phyloP scores from a whole-genome alignment of 176 grass and related monocot genomes.

The Oryza meridionalis region DNA sequence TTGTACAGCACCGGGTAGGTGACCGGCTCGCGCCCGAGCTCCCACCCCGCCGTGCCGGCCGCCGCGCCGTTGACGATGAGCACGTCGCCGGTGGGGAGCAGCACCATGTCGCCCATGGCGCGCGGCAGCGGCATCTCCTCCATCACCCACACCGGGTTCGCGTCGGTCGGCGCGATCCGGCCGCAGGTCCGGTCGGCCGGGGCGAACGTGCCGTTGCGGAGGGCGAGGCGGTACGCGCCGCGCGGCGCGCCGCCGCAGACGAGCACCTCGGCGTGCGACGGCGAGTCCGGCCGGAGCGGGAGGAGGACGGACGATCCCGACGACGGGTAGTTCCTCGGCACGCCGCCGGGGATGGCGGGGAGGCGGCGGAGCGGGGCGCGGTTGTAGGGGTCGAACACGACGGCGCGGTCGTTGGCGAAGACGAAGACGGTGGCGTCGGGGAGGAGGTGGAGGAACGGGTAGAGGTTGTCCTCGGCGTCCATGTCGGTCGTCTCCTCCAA shows the following conservation, averaged over 20 bases:
- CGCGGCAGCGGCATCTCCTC: slow-evolving; percentile 73
- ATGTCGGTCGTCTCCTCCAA: slow-evolving; percentile 71
- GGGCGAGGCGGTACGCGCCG: slow-evolving; percentile 57
- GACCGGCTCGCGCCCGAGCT: slow-evolving; percentile 66
- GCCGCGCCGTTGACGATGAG: slow-evolving; percentile 74
- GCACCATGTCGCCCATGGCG: slow-evolving; percentile 86
- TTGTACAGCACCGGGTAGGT: slow-evolving; percentile 61
- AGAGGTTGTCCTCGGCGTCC: slow-evolving; percentile 79
- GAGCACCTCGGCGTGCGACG: slow-evolving; percentile 59
- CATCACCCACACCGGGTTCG: slow-evolving; percentile 56
- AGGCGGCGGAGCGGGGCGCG: slow-evolving; percentile 50
- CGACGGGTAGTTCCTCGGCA: slow-evolving; percentile 71
- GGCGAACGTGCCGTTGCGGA: slow-evolving; percentile 59
- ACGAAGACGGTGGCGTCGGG: slow-evolving; percentile 78
- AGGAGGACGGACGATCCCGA: slow-evolving; percentile 79
- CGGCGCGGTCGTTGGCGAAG: slow-evolving; percentile 77
- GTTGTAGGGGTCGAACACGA: slow-evolving; percentile 59
- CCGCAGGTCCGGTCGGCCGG: slow-evolving; percentile 58
- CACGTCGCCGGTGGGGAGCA: slow-evolving; percentile 77
- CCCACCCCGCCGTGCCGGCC: slow-evolving; percentile 77
- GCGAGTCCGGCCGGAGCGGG: slow-evolving; percentile 38
- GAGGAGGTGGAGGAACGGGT: slow-evolving; percentile 92
- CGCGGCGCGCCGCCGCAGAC: slow-evolving; percentile 71
- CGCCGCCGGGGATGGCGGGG: slow-evolving; percentile 44
- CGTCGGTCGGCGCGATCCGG: slow-evolving; percentile 59